Evolutionary conservation across 768 basidiomycete genomes (phyloP).

Genomic region (Rhizopogon vinicolor): DNA sequence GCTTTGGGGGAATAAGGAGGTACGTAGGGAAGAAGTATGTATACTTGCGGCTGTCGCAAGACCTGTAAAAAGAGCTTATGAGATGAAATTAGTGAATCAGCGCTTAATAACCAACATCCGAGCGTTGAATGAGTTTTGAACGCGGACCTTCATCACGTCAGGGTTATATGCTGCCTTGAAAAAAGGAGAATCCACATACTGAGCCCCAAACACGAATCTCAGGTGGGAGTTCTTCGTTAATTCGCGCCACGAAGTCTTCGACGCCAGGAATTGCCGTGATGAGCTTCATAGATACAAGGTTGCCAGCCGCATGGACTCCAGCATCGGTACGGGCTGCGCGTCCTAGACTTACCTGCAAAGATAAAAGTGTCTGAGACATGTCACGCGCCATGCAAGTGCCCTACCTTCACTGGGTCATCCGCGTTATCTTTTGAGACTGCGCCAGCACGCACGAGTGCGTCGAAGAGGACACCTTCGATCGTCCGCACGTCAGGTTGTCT

Average conservation of each 20-base stretch:
- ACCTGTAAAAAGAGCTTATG: constrained; percentile 34
- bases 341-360: constrained; percentile 67
- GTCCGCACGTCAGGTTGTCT: constrained; percentile 76
- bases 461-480: constrained; percentile 88
- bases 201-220: constrained; percentile 93
- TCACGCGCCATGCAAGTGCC: neutral
- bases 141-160: constrained; percentile 44
- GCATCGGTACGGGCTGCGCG: constrained; percentile 95
- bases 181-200: constrained; percentile 37
- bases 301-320: constrained; percentile 96
- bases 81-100: neutral
- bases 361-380: neutral
- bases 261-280: constrained; percentile 74
- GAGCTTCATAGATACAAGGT: constrained; percentile 88
- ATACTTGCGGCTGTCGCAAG: constrained; percentile 94
- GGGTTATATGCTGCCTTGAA: neutral
- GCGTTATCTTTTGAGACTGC: constrained; percentile 96
- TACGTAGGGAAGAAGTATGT: constrained; percentile 97
- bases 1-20: constrained; percentile 85
- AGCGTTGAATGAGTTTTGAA: constrained; percentile 81
- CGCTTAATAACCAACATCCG: constrained; percentile 44
- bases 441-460: constrained; percentile 82
- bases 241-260: constrained; percentile 58
- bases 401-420: constrained; percentile 82
- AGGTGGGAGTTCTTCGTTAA: constrained; percentile 88